These are phyloP conservation scores for Triangularia setosa DNA, from an alignment of 2,329 filamentous ascomycete genomes.

Conservation along the genomic window DNA sequence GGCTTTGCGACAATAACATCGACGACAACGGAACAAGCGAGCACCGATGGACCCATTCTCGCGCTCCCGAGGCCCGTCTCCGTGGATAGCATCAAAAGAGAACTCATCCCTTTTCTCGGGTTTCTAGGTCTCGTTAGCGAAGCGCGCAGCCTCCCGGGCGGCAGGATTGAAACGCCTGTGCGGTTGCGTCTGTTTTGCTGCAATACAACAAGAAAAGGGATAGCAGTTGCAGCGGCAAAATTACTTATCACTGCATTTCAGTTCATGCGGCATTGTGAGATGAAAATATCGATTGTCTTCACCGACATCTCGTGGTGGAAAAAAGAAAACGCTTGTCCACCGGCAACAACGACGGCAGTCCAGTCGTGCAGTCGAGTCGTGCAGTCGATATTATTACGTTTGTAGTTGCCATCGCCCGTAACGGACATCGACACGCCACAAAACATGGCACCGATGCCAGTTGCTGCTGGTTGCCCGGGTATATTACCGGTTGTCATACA, in stretches of 20 bases:
- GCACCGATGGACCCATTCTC: not conserved
- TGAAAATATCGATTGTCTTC: not conserved
- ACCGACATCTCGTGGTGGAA: slow-evolving; percentile 6
- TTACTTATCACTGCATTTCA: slow-evolving; percentile 1
- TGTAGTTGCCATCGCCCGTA: not conserved
- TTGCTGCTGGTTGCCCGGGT: not conserved
- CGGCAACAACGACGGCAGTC: slow-evolving; percentile 1
- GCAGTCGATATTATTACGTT: not conserved
- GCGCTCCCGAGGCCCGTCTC: not conserved
- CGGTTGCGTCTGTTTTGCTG: slow-evolving; percentile 8
- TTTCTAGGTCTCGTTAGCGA: not conserved
- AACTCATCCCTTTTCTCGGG: not conserved
- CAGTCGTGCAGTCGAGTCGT: not conserved
- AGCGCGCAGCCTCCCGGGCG: slow-evolving; percentile 12
- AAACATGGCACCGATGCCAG: not conserved
- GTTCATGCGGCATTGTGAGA: slow-evolving; percentile 22
- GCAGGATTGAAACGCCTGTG: slow-evolving; percentile 13
- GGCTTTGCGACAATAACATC: not conserved
- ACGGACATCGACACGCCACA: not conserved
- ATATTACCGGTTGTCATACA: not conserved
- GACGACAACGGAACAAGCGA: not conserved
- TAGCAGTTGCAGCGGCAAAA: slow-evolving; percentile 20
- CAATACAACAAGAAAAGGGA: not conserved
- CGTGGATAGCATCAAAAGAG: not conserved
- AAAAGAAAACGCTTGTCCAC: not conserved